Conservation (phyloP, 2,329 filamentous ascomycete genomes). For the Sclerotinia minor region DNA sequence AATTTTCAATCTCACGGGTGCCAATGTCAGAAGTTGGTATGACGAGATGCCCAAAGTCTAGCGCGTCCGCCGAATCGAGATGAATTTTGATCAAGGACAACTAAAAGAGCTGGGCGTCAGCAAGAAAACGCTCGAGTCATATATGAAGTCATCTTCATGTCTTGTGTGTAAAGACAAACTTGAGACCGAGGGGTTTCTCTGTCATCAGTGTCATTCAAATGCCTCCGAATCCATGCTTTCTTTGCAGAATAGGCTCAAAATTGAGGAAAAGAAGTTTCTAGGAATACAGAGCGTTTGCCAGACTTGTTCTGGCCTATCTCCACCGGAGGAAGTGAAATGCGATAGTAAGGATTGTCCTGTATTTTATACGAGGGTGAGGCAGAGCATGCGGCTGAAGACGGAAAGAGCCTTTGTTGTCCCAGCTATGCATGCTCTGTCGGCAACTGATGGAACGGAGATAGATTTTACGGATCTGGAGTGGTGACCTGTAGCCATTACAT, state of each 20-base stretch:
- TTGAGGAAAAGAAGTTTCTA: conserved; percentile 61
- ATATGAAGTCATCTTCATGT: conserved; percentile 80
- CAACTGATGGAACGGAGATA: conserved; percentile 25
- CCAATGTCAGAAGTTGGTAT: conserved; percentile 87
- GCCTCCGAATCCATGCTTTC: conserved; percentile 61
- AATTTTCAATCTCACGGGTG: conserved; percentile 94
- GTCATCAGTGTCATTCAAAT: conserved; percentile 55
- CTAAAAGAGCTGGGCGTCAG: conserved; percentile 44
- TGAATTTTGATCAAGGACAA: conserved; percentile 37
- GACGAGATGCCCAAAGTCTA: conserved; percentile 95
- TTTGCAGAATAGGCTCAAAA: conserved; percentile 62
- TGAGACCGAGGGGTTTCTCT: conserved; percentile 53
- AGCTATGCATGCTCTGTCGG: conserved; percentile 47
- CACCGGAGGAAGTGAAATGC: conserved; percentile 76
- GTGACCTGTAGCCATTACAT: conserved; percentile 26
- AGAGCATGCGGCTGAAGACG: conserved; percentile 50
- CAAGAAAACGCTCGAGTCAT: conserved; percentile 83
- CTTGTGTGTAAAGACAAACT: conserved; percentile 63
- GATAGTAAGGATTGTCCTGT: conserved; percentile 92
- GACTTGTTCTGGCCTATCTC: conserved; percentile 72
- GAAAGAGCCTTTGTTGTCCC: conserved; percentile 45
- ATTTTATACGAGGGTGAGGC: conserved; percentile 76
- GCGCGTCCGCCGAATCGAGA: conserved; percentile 58
- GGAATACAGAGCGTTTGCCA: conserved; percentile 74
- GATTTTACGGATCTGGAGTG: conserved; percentile 37